Evolutionary conservation across 495 filamentous ascomycete genomes (phyloP), one percentile per base, ranked within the genome.

Genomic region (Immersiella caudata): DNA sequence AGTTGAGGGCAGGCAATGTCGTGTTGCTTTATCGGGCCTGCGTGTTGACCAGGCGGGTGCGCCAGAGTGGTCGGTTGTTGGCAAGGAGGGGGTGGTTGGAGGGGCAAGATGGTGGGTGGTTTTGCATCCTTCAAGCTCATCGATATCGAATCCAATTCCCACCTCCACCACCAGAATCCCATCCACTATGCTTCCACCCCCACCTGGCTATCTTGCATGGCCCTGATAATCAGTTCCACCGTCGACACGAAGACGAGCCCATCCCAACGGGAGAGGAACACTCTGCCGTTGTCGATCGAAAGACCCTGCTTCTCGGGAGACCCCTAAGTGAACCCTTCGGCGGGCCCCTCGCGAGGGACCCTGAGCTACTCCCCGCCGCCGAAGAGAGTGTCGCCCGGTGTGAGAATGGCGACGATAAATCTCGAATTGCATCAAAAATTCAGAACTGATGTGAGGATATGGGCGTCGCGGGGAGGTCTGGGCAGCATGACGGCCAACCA

Each of bases 91-190:
- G 36, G 20, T 16, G 60, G 36, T 46, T 20, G 16, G 26, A 21
- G 36, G 60, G 21, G 60, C 9, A 35, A 8, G 60, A 12, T 7
- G 36, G 60, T 33, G 60, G 20, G 21, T 12, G 18, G 3, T 46
- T 50, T 27, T 35, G 60, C 60, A 62, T 62, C 29, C 60, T 21
- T 46, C 60, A 21, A 7, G 12, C 1, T 24, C 50, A 62, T 50
- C 35, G 60, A 62, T 50, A 62, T 62, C 60, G 60, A 22, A 36
- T 27, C 60, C n/a, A 50, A 62, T 62, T 62, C 60, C 60, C 60
- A 62, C 60, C 35, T n/a, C 36, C n/a, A 50, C 60, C 33, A 16
- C 60, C 60, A 62, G 40, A 62, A 62, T 62, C 60, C 60, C 60
- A 62, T 60, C 40, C 8, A 33, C 11, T 12, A 46, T 18, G 40